Conservation (phyloP, 768 basidiomycete genomes). For the Boletellus ananiceps region DNA sequence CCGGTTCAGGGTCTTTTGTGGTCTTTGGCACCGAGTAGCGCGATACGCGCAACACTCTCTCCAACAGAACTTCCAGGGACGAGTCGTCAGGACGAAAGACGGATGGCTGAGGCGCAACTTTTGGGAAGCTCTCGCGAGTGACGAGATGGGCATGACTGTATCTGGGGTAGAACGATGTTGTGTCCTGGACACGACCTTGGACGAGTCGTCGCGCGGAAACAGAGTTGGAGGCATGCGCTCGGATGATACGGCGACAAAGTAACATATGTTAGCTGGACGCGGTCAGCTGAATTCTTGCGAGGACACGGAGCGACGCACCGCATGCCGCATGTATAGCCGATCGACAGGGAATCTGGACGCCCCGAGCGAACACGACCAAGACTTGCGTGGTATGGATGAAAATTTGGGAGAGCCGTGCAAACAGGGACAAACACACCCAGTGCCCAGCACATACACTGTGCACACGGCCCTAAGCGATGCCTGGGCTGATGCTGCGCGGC, state of each 20-base stretch:
- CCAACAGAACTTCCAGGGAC: constrained; percentile 14
- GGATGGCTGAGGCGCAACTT: constrained; percentile 2
- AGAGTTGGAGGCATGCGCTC: constrained; percentile 40
- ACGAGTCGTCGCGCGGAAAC: constrained; percentile 19
- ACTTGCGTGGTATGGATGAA: constrained; percentile 13
- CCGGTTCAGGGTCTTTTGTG: constrained; percentile 6
- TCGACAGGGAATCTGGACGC: constrained; percentile 28
- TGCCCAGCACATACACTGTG: no score
- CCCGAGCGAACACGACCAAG: constrained; percentile 24
- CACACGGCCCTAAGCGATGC: no score
- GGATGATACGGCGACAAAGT: constrained; percentile 59
- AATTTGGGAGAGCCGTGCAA: constrained; percentile 25
- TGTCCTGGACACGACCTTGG: constrained; percentile 17
- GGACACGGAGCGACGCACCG: constrained; percentile 35
- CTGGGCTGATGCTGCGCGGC: no score
- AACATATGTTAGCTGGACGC: constrained; percentile 68
- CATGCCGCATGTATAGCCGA: constrained; percentile 47
- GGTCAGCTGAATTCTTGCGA: neutral
- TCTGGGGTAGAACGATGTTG: constrained; percentile 7
- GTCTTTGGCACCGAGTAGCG: constrained; percentile 24
- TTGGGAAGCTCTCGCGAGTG: constrained; percentile 12
- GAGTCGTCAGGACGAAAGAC: neutral
- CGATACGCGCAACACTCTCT: constrained; percentile 27
- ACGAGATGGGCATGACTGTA: constrained; percentile 11
- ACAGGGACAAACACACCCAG: constrained; percentile 22